A percentile compares a stretch with the other conserved stretches of the same genome.
Evolutionary conservation across 1,139 yeast species (phyloP).

Genomic region (Taphrina confusa): DNA sequence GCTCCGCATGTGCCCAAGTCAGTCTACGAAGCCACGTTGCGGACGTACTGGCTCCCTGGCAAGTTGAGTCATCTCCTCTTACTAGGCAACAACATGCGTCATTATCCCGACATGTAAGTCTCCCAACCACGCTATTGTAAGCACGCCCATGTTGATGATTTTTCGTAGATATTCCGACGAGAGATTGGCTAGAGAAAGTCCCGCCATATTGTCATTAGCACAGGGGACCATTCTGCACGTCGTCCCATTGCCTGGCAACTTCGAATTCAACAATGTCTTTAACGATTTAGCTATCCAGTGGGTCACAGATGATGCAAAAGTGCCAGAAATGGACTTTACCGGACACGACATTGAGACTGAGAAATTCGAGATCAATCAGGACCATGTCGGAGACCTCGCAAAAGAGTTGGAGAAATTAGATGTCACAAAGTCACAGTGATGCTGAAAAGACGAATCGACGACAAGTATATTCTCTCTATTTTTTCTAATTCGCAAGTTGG

Average conservation of each 20-base stretch:
- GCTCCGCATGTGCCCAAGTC: slow-evolving; percentile 33
- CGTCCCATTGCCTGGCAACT: slow-evolving; percentile 13
- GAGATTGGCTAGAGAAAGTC: slow-evolving; percentile 16
- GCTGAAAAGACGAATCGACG: too few relatives aligned
- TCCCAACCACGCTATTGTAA: not conserved
- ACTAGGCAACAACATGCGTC: slow-evolving; percentile 21
- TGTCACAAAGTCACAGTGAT: too few relatives aligned
- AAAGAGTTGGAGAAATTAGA: too few relatives aligned
- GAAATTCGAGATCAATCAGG: slow-evolving; percentile 27
- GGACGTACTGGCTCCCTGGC: slow-evolving; percentile 11
- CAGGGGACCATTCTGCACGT: not conserved
- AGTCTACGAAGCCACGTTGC: slow-evolving; percentile 25
- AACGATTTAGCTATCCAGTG: slow-evolving; percentile 31
- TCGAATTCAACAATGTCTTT: slow-evolving; percentile 31
- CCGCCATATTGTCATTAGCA: slow-evolving; percentile 11
- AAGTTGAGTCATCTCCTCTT: not conserved
- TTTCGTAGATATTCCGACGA: slow-evolving; percentile 4
- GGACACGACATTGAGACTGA: slow-evolving; percentile 25
- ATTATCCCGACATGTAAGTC: slow-evolving; percentile 19
- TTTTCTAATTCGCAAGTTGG: too few relatives aligned
- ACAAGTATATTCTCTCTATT: too few relatives aligned
- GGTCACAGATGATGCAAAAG: not conserved
- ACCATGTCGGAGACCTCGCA: slow-evolving; percentile 8
- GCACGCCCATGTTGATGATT: too few relatives aligned
- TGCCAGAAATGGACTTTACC: slow-evolving; percentile 4